phyloP scores from a whole-genome alignment of 2,329 filamentous ascomycete genomes.

The Colletotrichum graminicola region DNA sequence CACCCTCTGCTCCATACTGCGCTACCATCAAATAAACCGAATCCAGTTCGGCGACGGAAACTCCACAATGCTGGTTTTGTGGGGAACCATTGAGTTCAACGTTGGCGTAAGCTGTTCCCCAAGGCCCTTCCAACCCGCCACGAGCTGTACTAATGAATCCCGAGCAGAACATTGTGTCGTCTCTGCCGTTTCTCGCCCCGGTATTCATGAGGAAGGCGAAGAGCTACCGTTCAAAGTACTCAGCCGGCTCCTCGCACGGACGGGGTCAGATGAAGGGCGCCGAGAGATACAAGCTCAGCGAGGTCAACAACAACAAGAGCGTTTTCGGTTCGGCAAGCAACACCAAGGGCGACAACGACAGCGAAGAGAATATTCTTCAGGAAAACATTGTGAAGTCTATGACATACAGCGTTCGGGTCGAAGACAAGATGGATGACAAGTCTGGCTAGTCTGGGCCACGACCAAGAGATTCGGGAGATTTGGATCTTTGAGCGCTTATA shows the following conservation, averaged over 20 bases:
- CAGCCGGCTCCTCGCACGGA: slow-evolving; percentile 46
- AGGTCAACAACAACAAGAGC: slow-evolving; percentile 51
- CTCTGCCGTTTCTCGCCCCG: slow-evolving; percentile 59
- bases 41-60: slow-evolving; percentile 65
- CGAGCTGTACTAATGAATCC: not conserved
- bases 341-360: slow-evolving; percentile 44
- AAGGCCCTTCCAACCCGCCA: not conserved
- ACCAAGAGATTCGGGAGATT: slow-evolving; percentile 22
- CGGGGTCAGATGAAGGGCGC: slow-evolving; percentile 45
- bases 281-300: slow-evolving; percentile 55
- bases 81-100: slow-evolving; percentile 70
- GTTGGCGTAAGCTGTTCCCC: slow-evolving; percentile 59
- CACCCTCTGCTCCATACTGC: slow-evolving; percentile 65
- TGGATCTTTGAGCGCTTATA: not conserved
- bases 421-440: slow-evolving; percentile 43
- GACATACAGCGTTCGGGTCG: slow-evolving; percentile 56
- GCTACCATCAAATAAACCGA: slow-evolving; percentile 63
- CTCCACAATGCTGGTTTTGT: slow-evolving; percentile 67
- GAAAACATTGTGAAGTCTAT: slow-evolving; percentile 58
- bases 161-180: slow-evolving; percentile 60
- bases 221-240: slow-evolving; percentile 56
- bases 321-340: slow-evolving; percentile 47
- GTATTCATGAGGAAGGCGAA: slow-evolving; percentile 58
- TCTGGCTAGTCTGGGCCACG: not conserved
- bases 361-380: slow-evolving; percentile 56